Conservation (phyloP, 78 protist genomes). For the Protostelium mycophagum region DNA sequence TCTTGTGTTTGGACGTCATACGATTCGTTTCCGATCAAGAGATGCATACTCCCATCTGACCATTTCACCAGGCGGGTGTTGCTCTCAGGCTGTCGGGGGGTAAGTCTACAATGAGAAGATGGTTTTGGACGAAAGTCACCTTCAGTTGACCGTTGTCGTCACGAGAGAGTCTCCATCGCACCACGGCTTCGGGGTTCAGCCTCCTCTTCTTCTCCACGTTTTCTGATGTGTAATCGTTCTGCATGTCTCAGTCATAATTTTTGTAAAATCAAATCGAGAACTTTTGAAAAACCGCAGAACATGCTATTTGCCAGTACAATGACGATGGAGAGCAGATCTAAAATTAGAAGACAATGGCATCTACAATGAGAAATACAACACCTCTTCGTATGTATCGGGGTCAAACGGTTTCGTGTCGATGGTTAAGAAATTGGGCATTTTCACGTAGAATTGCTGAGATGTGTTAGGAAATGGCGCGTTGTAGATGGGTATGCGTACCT, state of each 20-base stretch:
- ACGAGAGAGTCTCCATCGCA: conserved; percentile 48
- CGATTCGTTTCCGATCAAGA: conserved; percentile 53
- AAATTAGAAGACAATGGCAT: no score
- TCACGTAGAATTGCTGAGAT: not conserved
- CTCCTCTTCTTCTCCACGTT: not conserved
- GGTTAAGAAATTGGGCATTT: not conserved
- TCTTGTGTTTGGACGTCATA: conserved; percentile 38
- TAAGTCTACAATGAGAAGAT: not conserved
- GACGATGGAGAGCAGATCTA: not conserved
- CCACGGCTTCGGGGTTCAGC: conserved; percentile 19
- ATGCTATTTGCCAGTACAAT: not conserved
- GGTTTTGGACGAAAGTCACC: not conserved
- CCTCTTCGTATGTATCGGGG: not conserved
- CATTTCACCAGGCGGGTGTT: conserved; percentile 36
- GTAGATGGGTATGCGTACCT: not conserved
- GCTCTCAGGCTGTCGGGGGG: conserved; percentile 2
- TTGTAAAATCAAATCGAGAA: no score
- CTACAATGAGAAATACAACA: no score
- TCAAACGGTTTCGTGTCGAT: not conserved
- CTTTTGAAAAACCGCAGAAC: no score
- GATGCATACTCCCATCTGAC: conserved; percentile 46
- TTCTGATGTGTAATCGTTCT: no score
- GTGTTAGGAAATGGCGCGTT: not conserved
- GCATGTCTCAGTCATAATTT: no score
- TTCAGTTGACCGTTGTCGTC: conserved; percentile 33